Evolutionary conservation across 495 filamentous ascomycete species (phyloP), one percentile per base, ranked within the genome.

Genomic region (Terfezia boudieri): DNA sequence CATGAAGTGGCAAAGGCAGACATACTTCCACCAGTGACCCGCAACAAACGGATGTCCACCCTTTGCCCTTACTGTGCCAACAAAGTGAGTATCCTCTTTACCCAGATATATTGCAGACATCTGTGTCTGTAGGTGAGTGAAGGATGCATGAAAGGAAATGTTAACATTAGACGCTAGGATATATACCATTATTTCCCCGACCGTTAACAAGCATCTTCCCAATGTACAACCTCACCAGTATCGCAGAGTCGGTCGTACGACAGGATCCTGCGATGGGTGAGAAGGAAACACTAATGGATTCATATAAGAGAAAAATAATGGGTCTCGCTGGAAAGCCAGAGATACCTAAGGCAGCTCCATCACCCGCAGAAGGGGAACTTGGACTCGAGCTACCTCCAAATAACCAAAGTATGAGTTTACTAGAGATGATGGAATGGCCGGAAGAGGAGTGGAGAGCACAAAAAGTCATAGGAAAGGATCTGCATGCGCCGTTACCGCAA

Each of bases 241-340:
- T 84, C 54, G 80, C 77, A 50, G 72, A 74, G 56, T 76, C 72
- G 51, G 80, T 84, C 55, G 78, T 76, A 51, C 70, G 81, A 54
- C 71, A 70, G 51, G 78, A 86, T 64, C 75, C 78, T 4, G 64
- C 69, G 5, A 80, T 76, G 7, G 80, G 79, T 41, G 77, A 78
- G 59, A 85, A 84, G 66, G 83, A 83, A 60, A 77, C 78, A 58
- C 69, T 86, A 36, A 69, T 81, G 54, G 84, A 84, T 62, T 82
- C 80, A 14, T 86, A 84, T 64, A 80, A 84, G 61, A 76, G 77
- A 50, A 77, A 83, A 59, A 69, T 83, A 59, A 80, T 80, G 60
- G 68, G 68, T 22, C 66, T 86, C 22, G 71, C 79, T 23, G 81
- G 81, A 20, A 75, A 74, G 53, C 78, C 80, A 56, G 62, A 64